phyloP scores from a whole-genome alignment of 2,329 filamentous ascomycete species.

The Sclerotinia nivalis region DNA sequence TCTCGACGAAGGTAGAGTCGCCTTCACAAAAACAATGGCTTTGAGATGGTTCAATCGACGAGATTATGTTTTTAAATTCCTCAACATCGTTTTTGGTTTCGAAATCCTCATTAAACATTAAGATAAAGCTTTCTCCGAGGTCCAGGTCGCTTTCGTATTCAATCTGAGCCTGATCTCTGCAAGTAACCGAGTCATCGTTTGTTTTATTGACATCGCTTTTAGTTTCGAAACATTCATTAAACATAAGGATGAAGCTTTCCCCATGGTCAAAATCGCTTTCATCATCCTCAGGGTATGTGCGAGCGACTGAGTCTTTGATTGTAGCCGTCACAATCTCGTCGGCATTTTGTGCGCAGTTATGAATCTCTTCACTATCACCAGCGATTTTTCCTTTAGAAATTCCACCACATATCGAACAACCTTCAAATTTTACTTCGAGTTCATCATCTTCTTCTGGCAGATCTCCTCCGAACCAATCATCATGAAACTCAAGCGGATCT shows the following conservation, averaged over 20 bases:
- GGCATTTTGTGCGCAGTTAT: no score
- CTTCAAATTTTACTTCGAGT: neutral
- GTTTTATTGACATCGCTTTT: neutral
- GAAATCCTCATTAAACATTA: neutral
- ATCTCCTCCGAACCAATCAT: slow-evolving; percentile 8
- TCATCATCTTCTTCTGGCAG: neutral
- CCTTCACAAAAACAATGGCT: neutral
- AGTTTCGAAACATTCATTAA: neutral
- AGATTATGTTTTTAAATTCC: neutral
- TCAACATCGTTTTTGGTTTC: neutral
- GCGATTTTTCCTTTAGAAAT: neutral
- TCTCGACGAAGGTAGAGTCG: neutral
- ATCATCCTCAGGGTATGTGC: neutral
- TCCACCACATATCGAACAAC: neutral
- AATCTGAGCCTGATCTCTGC: no score
- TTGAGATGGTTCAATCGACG: neutral
- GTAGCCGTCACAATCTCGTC: neutral
- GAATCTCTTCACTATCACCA: neutral
- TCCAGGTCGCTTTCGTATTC: no score
- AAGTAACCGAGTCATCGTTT: no score
- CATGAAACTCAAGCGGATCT: slow-evolving; percentile 1
- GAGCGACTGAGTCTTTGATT: neutral
- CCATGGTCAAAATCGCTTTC: neutral
- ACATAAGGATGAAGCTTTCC: neutral
- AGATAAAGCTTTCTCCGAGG: neutral